phyloP scores from a whole-genome alignment of 129 eudicot genomes.

The Solidago caesia region DNA sequence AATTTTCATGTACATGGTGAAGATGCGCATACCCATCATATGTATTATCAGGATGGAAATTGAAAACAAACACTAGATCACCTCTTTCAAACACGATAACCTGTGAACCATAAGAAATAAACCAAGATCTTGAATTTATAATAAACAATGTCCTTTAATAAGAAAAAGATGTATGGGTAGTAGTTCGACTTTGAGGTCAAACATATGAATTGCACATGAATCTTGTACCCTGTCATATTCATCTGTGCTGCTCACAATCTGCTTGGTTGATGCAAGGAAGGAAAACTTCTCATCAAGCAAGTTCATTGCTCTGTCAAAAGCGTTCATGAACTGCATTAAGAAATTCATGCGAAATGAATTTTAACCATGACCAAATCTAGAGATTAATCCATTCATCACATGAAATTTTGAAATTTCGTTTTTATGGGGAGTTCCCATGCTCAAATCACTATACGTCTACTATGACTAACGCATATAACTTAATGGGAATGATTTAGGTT shows the following conservation, averaged over 20 bases:
- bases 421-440: not conserved
- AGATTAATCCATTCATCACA: not conserved
- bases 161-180: not conserved
- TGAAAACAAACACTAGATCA: conserved; percentile 88
- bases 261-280: conserved; percentile 80
- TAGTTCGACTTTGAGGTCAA: conserved; percentile 21
- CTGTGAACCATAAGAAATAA: conserved; percentile 40
- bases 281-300: conserved; percentile 71
- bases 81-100: conserved; percentile 97
- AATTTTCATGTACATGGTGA: conserved; percentile 1
- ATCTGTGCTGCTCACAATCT: conserved; percentile 76
- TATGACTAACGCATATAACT: not conserved
- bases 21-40: conserved; percentile 67
- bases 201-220: conserved; percentile 17
- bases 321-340: conserved; percentile 78
- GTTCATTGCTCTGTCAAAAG: conserved; percentile 91
- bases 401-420: not conserved
- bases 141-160: not conserved
- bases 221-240: conserved; percentile 72
- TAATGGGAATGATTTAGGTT: not conserved
- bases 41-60: conserved; percentile 80
- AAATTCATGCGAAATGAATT: not conserved
- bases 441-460: not conserved
- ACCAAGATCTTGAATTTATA: not conserved
- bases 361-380: not conserved